Conservation (phyloP, 345 rosid genomes). For the Pseudoturritis turrita region DNA sequence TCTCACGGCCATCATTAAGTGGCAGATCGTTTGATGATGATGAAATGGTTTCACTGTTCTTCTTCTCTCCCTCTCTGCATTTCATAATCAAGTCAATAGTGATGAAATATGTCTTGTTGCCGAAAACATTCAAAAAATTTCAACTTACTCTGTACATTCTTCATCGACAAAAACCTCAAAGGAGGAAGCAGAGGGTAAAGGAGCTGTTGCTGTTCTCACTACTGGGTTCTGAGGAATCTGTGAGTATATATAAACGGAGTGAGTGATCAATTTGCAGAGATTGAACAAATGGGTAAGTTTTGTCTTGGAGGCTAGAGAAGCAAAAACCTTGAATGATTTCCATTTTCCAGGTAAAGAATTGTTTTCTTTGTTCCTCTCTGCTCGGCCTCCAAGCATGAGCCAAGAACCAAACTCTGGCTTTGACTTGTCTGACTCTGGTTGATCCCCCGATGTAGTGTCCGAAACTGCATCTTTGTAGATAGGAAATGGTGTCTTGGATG, state of each 20-base stretch:
- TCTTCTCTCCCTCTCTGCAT: conserved; percentile 11
- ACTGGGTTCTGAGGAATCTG: conserved; percentile 66
- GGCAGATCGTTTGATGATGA: conserved; percentile 24
- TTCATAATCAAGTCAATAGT: background rate
- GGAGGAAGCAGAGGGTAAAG: conserved; percentile 34
- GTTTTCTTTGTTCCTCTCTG: conserved; percentile 95
- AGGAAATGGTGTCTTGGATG: conserved; percentile 44
- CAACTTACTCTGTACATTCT: conserved; percentile 61
- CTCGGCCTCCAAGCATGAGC: conserved; percentile 61
- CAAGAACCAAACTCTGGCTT: conserved; percentile 51
- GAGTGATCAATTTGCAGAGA: conserved; percentile 6
- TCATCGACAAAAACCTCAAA: conserved; percentile 86
- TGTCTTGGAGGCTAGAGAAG: background rate
- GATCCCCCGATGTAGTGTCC: conserved; percentile 32
- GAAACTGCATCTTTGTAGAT: conserved; percentile 55
- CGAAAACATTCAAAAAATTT: too few species aligned
- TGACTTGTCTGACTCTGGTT: conserved; percentile 40
- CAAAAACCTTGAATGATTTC: conserved; percentile 66
- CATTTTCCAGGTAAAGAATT: conserved; percentile 69
- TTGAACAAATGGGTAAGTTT: too few species aligned
- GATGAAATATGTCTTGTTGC: background rate
- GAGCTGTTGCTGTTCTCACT: conserved; percentile 37
- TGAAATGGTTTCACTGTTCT: conserved; percentile 19
- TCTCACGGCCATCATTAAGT: conserved; percentile 29
- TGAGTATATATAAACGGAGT: background rate